phyloP scores from a whole-genome alignment of 345 rosid species.

The Rubroshorea leprosula region DNA sequence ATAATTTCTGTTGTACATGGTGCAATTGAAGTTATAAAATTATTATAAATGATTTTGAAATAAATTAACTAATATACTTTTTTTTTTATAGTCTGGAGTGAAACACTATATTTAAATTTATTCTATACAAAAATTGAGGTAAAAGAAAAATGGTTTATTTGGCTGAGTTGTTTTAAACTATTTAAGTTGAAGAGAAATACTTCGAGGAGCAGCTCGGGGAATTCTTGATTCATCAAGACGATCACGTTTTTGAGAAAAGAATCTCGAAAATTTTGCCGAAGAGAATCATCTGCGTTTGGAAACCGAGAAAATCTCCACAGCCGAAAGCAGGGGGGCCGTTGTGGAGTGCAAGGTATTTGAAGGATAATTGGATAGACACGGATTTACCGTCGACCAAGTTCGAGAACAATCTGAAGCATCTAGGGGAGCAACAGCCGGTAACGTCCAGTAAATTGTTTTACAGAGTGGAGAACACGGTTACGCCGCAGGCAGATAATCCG shows the following conservation, averaged over 20 bases:
- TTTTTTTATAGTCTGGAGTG: too few relatives aligned
- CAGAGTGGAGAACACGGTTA: slow-evolving; percentile 80
- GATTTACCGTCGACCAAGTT: slow-evolving; percentile 86
- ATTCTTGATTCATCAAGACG: slow-evolving; percentile 62
- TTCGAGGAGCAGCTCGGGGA: slow-evolving; percentile 63
- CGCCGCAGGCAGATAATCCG: slow-evolving; percentile 79
- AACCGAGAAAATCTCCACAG: slow-evolving; percentile 61
- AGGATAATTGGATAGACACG: slow-evolving; percentile 84
- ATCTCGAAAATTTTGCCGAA: slow-evolving; percentile 61
- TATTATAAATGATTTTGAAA: too few relatives aligned
- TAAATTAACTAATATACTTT: too few relatives aligned
- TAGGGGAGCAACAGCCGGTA: slow-evolving; percentile 56
- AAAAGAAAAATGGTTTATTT: too few relatives aligned
- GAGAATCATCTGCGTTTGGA: slow-evolving; percentile 89
- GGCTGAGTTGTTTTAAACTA: too few relatives aligned
- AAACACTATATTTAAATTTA: too few relatives aligned
- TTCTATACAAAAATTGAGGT: too few relatives aligned
- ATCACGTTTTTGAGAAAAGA: slow-evolving; percentile 53
- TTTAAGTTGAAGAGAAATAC: too few relatives aligned
- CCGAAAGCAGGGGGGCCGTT: slow-evolving; percentile 57
- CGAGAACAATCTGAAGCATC: slow-evolving; percentile 63
- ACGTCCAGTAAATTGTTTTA: slow-evolving; percentile 55
- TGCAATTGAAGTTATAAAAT: too few relatives aligned
- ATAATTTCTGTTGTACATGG: too few relatives aligned
- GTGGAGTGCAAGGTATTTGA: slow-evolving; percentile 70